phyloP scores from a whole-genome alignment of 495 filamentous ascomycete genomes.

The Penicillium alfredii region DNA sequence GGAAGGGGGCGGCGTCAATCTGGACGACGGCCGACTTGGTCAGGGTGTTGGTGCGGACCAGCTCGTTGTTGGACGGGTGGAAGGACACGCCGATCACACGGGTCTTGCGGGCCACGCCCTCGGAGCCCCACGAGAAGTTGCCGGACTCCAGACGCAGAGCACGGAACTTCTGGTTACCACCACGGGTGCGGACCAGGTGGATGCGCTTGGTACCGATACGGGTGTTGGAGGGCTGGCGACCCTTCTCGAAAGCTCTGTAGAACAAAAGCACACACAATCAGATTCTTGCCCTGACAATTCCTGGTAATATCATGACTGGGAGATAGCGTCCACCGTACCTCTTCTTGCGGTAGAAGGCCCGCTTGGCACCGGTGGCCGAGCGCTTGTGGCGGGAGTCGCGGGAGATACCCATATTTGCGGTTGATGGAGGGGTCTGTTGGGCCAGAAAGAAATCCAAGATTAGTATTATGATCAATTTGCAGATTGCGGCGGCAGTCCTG shows the following conservation, averaged over 20 bases:
- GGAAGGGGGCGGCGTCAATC: constrained; percentile 96
- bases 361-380: constrained; percentile 94
- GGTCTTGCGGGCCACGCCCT: constrained; percentile 94
- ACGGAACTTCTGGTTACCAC: constrained; percentile 99
- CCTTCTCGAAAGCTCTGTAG: constrained; percentile 95
- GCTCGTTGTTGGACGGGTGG: constrained; percentile 99
- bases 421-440: constrained; percentile 48
- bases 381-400: constrained; percentile 99
- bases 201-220: constrained; percentile 98
- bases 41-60: constrained; percentile 99
- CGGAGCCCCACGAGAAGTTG: constrained; percentile 99
- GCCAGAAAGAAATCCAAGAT: constrained; percentile 18
- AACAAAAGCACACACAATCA: constrained; percentile 3
- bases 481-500: constrained; percentile 10
- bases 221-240: constrained; percentile 98
- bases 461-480: constrained; percentile 19
- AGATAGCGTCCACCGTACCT: constrained; percentile 48
- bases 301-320: not conserved
- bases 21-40: constrained; percentile 98
- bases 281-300: constrained; percentile 13
- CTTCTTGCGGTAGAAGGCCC: constrained; percentile 86
- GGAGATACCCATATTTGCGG: constrained; percentile 97
- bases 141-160: constrained; percentile 97
- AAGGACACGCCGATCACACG: constrained; percentile 96
- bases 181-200: constrained; percentile 96